Conservation (phyloP, 345 rosid genomes). For the Salix exigua region DNA sequence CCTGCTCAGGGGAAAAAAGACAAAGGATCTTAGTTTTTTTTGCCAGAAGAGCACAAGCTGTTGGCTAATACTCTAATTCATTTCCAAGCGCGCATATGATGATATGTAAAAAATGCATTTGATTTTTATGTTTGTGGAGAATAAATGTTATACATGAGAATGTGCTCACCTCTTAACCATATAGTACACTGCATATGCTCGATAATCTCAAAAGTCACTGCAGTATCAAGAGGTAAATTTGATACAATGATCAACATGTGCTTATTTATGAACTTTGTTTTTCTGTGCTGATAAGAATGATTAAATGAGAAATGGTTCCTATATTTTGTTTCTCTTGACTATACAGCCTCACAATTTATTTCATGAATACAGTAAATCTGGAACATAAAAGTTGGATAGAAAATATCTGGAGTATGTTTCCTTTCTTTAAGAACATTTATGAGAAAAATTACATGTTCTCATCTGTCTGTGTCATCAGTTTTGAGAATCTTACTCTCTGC, state of each 20-base stretch:
- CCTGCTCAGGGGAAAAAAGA: neutral
- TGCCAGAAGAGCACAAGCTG: neutral
- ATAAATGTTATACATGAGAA: neutral
- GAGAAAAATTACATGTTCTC: conserved; percentile 2
- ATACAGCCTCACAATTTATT: neutral
- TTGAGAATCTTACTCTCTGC: neutral
- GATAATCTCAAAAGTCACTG: neutral
- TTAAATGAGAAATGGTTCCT: neutral
- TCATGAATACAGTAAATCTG: neutral
- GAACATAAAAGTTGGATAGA: neutral
- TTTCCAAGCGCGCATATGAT: neutral
- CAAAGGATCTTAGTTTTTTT: neutral
- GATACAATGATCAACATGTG: neutral
- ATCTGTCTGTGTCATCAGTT: neutral
- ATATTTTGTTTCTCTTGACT: neutral
- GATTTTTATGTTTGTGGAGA: neutral
- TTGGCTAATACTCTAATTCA: conserved; percentile 1
- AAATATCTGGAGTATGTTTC: neutral
- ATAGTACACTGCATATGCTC: too few species aligned
- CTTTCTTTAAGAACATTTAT: neutral
- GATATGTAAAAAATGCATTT: neutral
- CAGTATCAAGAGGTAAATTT: neutral
- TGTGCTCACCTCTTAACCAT: too few species aligned
- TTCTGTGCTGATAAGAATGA: neutral
- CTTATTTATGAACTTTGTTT: neutral